These are phyloP conservation scores for Osmanthus fragrans DNA, from an alignment of 257 asterid genomes.

Conservation along the genomic window DNA sequence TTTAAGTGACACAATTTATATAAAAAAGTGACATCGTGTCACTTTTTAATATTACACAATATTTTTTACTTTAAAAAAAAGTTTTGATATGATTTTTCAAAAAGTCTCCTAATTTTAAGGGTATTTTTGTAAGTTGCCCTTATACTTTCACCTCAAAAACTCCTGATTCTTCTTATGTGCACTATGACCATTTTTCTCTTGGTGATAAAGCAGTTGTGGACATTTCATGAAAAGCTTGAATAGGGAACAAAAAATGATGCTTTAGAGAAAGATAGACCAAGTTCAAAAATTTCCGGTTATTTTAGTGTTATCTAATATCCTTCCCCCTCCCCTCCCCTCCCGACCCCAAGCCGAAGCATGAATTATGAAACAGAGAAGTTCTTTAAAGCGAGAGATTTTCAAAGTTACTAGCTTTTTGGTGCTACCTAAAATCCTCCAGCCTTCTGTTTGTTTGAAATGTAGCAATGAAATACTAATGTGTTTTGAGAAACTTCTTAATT, in stretches of 20 bases:
- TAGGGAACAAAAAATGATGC: not conserved
- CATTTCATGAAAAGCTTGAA: not conserved
- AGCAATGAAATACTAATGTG: not conserved
- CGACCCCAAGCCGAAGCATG: not conserved
- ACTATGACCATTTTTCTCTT: not conserved
- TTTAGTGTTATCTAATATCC: not conserved
- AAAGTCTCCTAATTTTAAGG: too few species aligned
- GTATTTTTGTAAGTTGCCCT: too few species aligned
- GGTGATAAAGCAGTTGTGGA: not conserved
- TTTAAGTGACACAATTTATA: too few species aligned
- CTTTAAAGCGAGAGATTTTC: not conserved
- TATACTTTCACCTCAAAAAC: not conserved
- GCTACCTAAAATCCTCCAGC: not conserved
- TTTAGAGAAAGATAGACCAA: not conserved
- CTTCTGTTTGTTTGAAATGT: not conserved
- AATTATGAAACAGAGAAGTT: not conserved
- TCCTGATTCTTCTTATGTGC: not conserved
- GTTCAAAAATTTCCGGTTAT: not conserved
- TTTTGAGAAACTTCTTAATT: slow-evolving; percentile 3
- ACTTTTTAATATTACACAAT: too few species aligned
- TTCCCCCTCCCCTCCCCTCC: too few species aligned
- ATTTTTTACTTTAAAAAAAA: too few species aligned
- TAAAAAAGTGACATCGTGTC: too few species aligned
- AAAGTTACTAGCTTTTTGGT: not conserved
- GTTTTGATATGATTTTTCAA: too few species aligned